phyloP scores from a whole-genome alignment of 345 rosid species.

The Arabis alpina region DNA sequence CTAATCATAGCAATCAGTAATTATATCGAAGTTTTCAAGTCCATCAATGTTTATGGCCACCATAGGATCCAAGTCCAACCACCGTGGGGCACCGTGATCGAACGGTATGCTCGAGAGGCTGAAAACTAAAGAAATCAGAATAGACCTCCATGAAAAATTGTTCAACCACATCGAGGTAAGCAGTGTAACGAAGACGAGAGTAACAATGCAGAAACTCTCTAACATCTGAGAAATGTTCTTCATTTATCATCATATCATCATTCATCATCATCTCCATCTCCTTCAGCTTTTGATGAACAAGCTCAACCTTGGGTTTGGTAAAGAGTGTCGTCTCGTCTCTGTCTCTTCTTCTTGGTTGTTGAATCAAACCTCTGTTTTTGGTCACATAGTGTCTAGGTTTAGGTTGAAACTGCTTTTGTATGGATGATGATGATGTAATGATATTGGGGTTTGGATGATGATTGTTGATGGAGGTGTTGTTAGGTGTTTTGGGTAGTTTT shows the following conservation, averaged over 20 bases:
- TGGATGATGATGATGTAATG: constrained; percentile 29
- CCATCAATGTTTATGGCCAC: background rate
- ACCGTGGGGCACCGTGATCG: background rate
- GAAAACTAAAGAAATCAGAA: constrained; percentile 48
- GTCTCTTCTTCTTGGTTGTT: constrained; percentile 34
- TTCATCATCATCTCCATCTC: constrained; percentile 70
- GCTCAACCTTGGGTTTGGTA: constrained; percentile 42
- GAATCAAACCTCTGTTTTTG: constrained; percentile 29
- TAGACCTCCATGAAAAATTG: constrained; percentile 72
- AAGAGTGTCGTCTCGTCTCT: constrained; percentile 28
- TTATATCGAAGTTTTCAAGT: background rate
- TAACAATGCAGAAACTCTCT: constrained; percentile 80
- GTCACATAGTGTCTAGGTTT: constrained; percentile 18
- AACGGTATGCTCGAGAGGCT: constrained; percentile 1
- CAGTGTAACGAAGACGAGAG: constrained; percentile 73
- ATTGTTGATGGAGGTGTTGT: constrained; percentile 38
- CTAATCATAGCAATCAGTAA: background rate
- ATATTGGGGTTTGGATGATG: constrained; percentile 19
- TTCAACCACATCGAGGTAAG: constrained; percentile 71
- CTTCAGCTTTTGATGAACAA: constrained; percentile 58
- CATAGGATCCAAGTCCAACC: constrained; percentile 21
- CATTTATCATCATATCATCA: constrained; percentile 44
- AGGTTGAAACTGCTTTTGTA: constrained; percentile 36
- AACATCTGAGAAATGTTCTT: constrained; percentile 66
- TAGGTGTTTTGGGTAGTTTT: constrained; percentile 62